Evolutionary conservation across 495 filamentous ascomycete genomes (phyloP).

Genomic region (Penicillium daleae): DNA sequence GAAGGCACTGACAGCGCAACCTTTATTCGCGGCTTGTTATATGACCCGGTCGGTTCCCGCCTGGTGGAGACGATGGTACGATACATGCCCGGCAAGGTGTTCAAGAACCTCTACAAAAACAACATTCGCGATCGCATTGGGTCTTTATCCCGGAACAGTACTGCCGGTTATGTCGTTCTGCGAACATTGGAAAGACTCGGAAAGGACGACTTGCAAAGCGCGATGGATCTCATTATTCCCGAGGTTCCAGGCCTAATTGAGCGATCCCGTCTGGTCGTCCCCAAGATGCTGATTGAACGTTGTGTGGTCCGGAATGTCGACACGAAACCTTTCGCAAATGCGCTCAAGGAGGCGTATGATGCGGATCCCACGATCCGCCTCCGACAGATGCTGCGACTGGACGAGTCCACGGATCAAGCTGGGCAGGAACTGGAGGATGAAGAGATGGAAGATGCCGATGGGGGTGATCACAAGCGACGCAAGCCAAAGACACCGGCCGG

Average conservation of each 20-base stretch:
- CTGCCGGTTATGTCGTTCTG: slow-evolving; percentile 82
- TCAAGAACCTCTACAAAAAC: slow-evolving; percentile 78
- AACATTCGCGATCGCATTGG: slow-evolving; percentile 76
- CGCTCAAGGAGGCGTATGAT: slow-evolving; percentile 62
- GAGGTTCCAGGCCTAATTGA: slow-evolving; percentile 71
- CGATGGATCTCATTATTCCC: slow-evolving; percentile 67
- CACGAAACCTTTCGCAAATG: slow-evolving; percentile 60
- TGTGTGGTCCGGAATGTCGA: slow-evolving; percentile 70
- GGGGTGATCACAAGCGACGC: slow-evolving; percentile 38
- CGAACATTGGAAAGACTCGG: slow-evolving; percentile 78
- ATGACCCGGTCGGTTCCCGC: slow-evolving; percentile 86
- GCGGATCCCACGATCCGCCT: slow-evolving; percentile 57
- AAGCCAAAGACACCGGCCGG: slow-evolving; percentile 21
- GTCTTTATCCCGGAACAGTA: slow-evolving; percentile 81
- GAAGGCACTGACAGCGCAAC: slow-evolving; percentile 60
- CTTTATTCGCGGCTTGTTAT: slow-evolving; percentile 85
- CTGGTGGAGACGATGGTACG: slow-evolving; percentile 83
- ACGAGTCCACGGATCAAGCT: slow-evolving; percentile 33
- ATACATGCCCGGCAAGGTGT: slow-evolving; percentile 80
- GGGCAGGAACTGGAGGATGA: slow-evolving; percentile 23
- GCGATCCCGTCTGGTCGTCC: slow-evolving; percentile 71
- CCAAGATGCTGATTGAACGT: slow-evolving; percentile 81
- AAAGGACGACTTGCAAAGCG: slow-evolving; percentile 77
- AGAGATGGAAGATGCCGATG: slow-evolving; percentile 37
- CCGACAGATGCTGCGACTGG: slow-evolving; percentile 59